Conservation (phyloP, 2,329 filamentous ascomycete genomes). For the Seiridium unicorne region DNA sequence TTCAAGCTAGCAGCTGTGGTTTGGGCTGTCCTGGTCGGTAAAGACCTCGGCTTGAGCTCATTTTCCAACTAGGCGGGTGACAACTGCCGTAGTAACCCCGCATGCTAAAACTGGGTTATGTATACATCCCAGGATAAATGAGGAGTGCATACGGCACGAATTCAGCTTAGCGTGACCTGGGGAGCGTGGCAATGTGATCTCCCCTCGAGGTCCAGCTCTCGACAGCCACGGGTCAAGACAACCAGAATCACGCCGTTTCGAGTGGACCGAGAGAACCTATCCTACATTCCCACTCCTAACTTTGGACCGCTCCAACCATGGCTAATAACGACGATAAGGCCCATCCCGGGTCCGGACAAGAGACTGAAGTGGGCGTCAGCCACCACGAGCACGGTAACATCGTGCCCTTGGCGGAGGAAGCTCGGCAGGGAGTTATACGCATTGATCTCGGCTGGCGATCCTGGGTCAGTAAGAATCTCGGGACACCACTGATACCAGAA, state of each 20-base stretch:
- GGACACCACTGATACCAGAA: not conserved
- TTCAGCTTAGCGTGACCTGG: not conserved
- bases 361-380: not conserved
- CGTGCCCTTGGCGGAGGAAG: slow-evolving; percentile 29
- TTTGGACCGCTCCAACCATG: not conserved
- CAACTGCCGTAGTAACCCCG: not conserved
- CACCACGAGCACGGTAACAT: slow-evolving; percentile 12
- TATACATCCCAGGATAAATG: not conserved
- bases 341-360: too few species aligned
- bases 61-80: not conserved
- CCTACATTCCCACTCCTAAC: not conserved
- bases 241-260: not conserved
- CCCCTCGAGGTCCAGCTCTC: not conserved
- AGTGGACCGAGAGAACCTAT: not conserved
- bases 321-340: not conserved
- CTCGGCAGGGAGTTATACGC: slow-evolving; percentile 32
- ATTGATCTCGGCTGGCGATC: slow-evolving; percentile 53
- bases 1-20: too few species aligned
- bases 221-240: not conserved
- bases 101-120: not conserved
- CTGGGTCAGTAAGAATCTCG: slow-evolving; percentile 35
- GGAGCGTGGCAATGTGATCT: not conserved
- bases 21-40: too few species aligned
- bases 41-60: too few species aligned
- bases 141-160: not conserved